Evolutionary conservation across 805 yeast genomes (phyloP).

Genomic region (Yarrowia osloensis): DNA sequence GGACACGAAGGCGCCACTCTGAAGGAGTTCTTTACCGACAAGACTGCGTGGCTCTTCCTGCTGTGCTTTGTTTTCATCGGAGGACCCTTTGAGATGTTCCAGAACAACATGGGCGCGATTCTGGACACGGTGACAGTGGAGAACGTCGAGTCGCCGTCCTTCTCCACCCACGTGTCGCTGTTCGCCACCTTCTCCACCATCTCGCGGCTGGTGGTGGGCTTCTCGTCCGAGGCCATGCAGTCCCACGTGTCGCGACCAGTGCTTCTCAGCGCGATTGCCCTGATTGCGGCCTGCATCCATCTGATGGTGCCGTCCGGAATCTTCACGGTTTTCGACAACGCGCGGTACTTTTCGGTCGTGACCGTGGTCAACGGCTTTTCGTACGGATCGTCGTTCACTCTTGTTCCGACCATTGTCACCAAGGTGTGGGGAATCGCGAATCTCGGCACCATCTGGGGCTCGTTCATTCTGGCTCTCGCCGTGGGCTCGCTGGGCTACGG

Average conservation of each 20-base stretch:
- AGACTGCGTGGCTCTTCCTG: slow-evolving; percentile 60
- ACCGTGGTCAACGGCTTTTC: slow-evolving; percentile 63
- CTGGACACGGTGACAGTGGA: slow-evolving; percentile 46
- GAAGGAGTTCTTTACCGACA: slow-evolving; percentile 25
- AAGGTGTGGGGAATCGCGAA: slow-evolving; percentile 84
- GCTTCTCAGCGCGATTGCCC: slow-evolving; percentile 40
- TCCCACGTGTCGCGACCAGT: slow-evolving; percentile 39
- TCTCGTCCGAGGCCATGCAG: slow-evolving; percentile 62
- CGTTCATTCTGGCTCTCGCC: slow-evolving; percentile 87
- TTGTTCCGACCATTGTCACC: slow-evolving; percentile 82
- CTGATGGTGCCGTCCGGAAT: slow-evolving; percentile 35
- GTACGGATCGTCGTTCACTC: slow-evolving; percentile 83
- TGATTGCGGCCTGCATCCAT: slow-evolving; percentile 47
- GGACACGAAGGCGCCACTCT: slow-evolving; percentile 16
- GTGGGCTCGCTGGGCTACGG: slow-evolving; percentile 73
- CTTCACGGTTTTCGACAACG: slow-evolving; percentile 35
- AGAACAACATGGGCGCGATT: slow-evolving; percentile 79
- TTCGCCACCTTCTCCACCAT: slow-evolving; percentile 70
- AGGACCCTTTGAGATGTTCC: slow-evolving; percentile 85
- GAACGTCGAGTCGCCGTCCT: slow-evolving; percentile 34
- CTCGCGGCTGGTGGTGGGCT: slow-evolving; percentile 67
- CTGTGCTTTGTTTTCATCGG: slow-evolving; percentile 63
- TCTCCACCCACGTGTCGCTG: slow-evolving; percentile 50
- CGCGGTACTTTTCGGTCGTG: slow-evolving; percentile 38
- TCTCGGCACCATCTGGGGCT: slow-evolving; percentile 92